Conservation (phyloP, 768 basidiomycete genomes). For the Hypholoma sublateritium region DNA sequence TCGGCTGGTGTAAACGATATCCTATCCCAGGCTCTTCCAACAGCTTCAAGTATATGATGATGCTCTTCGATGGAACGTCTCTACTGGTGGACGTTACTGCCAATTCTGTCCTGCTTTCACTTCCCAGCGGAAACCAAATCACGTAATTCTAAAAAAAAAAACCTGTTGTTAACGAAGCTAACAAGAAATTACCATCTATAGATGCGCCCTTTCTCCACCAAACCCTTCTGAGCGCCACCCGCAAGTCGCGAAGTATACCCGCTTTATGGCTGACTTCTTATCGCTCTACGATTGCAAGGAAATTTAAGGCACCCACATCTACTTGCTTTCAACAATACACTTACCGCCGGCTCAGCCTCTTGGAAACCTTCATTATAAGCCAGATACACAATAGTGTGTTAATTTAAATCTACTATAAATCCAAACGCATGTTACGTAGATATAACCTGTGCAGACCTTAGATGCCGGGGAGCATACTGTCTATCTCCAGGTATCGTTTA, state of each 20-base stretch:
- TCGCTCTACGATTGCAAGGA: not conserved
- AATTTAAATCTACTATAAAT: too few relatives aligned
- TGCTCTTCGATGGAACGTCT: not conserved
- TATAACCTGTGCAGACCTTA: too few relatives aligned
- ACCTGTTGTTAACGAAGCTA: not conserved
- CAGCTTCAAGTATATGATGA: not conserved
- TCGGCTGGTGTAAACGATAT: not conserved
- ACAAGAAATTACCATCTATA: not conserved
- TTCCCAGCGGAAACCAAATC: not conserved
- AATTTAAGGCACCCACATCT: not conserved
- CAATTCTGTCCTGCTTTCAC: not conserved
- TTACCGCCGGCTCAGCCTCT: too few relatives aligned
- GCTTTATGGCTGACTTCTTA: not conserved
- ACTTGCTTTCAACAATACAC: too few relatives aligned
- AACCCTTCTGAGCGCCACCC: not conserved
- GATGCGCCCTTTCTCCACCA: not conserved
- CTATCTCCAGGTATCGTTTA: constrained; percentile 46
- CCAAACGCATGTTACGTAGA: too few relatives aligned
- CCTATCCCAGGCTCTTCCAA: not conserved
- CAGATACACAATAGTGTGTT: too few relatives aligned
- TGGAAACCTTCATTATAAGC: too few relatives aligned
- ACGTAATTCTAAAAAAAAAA: not conserved
- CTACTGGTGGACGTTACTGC: not conserved
- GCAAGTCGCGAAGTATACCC: not conserved
- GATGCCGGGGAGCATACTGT: too few relatives aligned